phyloP scores from a whole-genome alignment of 805 yeast species.

The Ogataea polymorpha region DNA sequence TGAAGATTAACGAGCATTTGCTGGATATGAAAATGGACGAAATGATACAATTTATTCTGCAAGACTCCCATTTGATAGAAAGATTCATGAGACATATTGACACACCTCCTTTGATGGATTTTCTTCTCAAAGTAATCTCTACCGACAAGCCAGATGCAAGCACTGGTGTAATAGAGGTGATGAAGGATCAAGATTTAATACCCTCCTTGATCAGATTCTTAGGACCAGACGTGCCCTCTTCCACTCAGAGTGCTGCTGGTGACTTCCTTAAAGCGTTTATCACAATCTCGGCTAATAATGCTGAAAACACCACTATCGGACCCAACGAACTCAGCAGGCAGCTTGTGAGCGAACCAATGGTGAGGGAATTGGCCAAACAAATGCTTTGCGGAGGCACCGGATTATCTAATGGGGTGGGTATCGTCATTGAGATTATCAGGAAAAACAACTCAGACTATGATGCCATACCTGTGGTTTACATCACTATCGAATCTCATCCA shows the following conservation, averaged over 20 bases:
- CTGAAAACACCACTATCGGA: slow-evolving; percentile 88
- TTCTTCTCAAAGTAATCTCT: slow-evolving; percentile 80
- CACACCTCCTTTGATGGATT: slow-evolving; percentile 93
- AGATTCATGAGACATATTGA: slow-evolving; percentile 83
- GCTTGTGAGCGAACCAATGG: slow-evolving; percentile 71
- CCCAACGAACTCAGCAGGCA: slow-evolving; percentile 94
- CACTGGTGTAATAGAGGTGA: slow-evolving; percentile 77
- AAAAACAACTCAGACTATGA: slow-evolving; percentile 97
- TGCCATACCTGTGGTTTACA: slow-evolving; percentile 76
- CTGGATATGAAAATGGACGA: slow-evolving; percentile 86
- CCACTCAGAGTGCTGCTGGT: slow-evolving; percentile 89
- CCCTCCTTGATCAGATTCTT: slow-evolving; percentile 69
- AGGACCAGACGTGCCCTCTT: slow-evolving; percentile 62
- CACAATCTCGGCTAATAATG: slow-evolving; percentile 89
- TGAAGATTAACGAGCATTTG: slow-evolving; percentile 87
- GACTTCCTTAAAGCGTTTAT: slow-evolving; percentile 93
- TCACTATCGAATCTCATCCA: slow-evolving; percentile 83
- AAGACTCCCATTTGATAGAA: slow-evolving; percentile 69
- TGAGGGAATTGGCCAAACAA: slow-evolving; percentile 63
- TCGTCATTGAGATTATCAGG: slow-evolving; percentile 88
- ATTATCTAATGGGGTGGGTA: slow-evolving; percentile 90
- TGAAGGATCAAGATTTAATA: slow-evolving; percentile 71
- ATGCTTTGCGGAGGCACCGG: slow-evolving; percentile 87
- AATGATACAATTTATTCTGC: slow-evolving; percentile 65
- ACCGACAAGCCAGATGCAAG: slow-evolving; percentile 90